Percentiles rank a stretch among this genome's conserved stretches.
These are phyloP conservation scores for Meripilus lineatus DNA, from an alignment of 1,284 basidiomycete species.

Conservation along the genomic window DNA sequence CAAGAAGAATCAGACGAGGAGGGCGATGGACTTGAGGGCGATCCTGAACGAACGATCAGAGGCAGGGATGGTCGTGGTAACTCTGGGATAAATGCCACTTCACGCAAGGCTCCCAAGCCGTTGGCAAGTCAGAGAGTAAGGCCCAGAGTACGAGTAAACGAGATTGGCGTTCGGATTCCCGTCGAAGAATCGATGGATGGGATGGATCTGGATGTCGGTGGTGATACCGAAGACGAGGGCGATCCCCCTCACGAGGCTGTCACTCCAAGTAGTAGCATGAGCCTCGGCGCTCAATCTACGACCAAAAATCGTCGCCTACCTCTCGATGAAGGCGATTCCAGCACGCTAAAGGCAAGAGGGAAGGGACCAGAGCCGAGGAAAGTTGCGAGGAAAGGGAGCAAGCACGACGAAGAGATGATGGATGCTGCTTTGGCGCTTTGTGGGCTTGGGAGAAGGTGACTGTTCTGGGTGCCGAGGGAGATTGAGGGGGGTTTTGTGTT, in stretches of 20 bases:
- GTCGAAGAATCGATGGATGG: constrained; percentile 32
- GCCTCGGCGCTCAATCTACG: not conserved
- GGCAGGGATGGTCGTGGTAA: not conserved
- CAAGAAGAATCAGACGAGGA: constrained; percentile 13
- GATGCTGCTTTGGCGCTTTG: constrained; percentile 57
- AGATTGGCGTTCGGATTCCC: too few species aligned
- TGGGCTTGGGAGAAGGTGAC: constrained; percentile 40
- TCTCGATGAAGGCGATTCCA: not conserved
- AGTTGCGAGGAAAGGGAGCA: constrained; percentile 7
- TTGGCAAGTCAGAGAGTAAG: too few species aligned
- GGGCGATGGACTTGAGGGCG: constrained; percentile 19
- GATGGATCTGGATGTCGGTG: constrained; percentile 19
- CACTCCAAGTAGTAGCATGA: constrained; percentile 33
- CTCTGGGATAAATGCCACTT: not conserved
- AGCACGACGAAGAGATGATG: constrained; percentile 59
- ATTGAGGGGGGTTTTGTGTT: too few species aligned
- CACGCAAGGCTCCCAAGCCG: not conserved
- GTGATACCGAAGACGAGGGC: constrained; percentile 31
- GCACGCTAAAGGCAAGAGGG: not conserved
- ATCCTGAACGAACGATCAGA: constrained; percentile 1
- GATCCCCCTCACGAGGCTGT: constrained; percentile 31
- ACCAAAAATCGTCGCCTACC: not conserved
- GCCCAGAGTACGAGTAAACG: constrained; percentile 14
- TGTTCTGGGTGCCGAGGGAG: not conserved
- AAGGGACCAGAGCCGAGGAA: not conserved